phyloP scores from a whole-genome alignment of 768 basidiomycete genomes.

The Calocera viscosa region DNA sequence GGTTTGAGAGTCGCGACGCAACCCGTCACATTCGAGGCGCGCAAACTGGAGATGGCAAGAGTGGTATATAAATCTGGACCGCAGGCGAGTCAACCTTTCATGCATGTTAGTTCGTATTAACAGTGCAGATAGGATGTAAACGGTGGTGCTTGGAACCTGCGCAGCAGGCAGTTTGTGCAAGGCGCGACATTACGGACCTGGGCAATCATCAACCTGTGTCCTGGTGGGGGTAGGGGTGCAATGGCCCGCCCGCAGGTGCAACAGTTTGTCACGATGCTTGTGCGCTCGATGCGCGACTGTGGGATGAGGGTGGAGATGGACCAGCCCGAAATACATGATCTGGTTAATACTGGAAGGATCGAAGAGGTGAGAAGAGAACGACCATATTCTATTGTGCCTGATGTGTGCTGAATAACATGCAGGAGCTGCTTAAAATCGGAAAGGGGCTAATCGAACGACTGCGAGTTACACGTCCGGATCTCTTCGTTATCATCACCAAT shows the following conservation, averaged over 20 bases:
- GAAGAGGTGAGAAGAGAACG: not conserved
- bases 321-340: not conserved
- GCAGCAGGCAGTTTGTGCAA: not conserved
- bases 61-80: not conserved
- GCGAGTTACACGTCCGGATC: not conserved
- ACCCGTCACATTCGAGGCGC: not conserved
- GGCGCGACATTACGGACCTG: not conserved
- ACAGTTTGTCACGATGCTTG: not conserved
- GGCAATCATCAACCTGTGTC: not conserved
- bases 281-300: not conserved
- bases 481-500: constrained; percentile 2
- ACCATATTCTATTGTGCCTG: not conserved
- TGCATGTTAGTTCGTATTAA: not conserved
- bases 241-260: not conserved
- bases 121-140: not conserved
- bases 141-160: not conserved
- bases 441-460: not conserved
- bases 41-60: not conserved
- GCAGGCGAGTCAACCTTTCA: not conserved
- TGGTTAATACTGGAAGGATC: not conserved
- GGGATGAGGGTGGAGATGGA: not conserved
- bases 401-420: not conserved
- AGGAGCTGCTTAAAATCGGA: not conserved
- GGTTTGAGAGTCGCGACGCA: too few relatives aligned
- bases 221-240: not conserved